These are phyloP conservation scores for Acer campestre DNA, from an alignment of 345 rosid species.

Conservation along the genomic window DNA sequence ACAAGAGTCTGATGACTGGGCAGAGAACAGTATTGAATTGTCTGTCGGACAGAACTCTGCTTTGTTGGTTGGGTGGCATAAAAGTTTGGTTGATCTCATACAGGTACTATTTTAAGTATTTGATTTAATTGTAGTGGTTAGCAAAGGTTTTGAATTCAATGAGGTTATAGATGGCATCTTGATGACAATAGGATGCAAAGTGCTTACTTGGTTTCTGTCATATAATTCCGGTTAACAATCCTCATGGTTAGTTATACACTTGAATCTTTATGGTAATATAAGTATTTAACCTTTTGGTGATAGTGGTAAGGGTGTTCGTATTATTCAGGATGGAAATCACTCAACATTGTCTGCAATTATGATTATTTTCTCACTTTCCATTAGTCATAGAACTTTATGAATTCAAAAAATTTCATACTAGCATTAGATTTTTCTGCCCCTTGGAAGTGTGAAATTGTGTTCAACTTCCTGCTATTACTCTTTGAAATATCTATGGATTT, in stretches of 20 bases:
- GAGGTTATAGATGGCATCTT: background rate
- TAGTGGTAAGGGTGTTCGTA: background rate
- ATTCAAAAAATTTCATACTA: background rate
- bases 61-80: conserved; percentile 62
- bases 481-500: background rate
- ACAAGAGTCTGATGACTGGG: conserved; percentile 25
- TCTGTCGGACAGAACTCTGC: conserved; percentile 34
- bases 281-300: background rate
- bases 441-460: background rate
- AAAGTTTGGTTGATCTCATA: conserved; percentile 85
- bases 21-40: conserved; percentile 26
- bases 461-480: background rate
- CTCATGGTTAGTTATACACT: no score
- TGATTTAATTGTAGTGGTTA: background rate
- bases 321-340: background rate
- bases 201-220: background rate
- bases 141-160: background rate
- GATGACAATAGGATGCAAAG: background rate
- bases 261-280: background rate
- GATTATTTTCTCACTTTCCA: background rate
- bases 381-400: background rate
- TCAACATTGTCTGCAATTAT: background rate
- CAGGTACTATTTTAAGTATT: conserved; percentile 50
- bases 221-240: no score
- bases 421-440: background rate